phyloP scores from a whole-genome alignment of 306 rosid species.

The Cajanus cajan region DNA sequence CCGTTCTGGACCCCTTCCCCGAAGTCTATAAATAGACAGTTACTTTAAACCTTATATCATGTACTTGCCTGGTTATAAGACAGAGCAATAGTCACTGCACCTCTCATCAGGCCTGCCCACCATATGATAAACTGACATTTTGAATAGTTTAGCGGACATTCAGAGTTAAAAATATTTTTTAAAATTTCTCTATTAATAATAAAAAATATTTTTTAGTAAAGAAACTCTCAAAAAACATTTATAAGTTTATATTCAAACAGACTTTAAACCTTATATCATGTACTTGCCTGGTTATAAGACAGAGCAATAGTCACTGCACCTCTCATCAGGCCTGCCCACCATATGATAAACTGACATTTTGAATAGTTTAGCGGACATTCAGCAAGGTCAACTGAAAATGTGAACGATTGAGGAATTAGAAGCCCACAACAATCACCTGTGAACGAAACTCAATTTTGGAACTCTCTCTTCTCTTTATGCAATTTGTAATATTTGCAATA shows the following conservation, averaged over 20 bases:
- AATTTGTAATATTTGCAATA: slow-evolving; percentile 58
- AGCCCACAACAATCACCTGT: slow-evolving; percentile 49
- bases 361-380: slow-evolving; percentile 28
- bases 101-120: slow-evolving; percentile 97
- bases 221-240: too few relatives aligned
- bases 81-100: slow-evolving; percentile 85
- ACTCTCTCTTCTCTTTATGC: slow-evolving; percentile 40
- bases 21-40: too few relatives aligned
- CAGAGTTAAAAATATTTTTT: too few relatives aligned
- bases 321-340: slow-evolving; percentile 98
- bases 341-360: slow-evolving; percentile 66
- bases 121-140: slow-evolving; percentile 72
- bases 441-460: slow-evolving; percentile 51
- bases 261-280: background rate
- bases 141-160: slow-evolving; percentile 31
- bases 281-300: slow-evolving; percentile 67
- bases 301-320: slow-evolving; percentile 88
- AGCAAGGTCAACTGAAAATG: slow-evolving; percentile 23
- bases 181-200: too few relatives aligned
- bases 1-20: too few relatives aligned
- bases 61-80: slow-evolving; percentile 66
- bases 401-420: background rate
- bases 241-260: too few relatives aligned
- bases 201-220: too few relatives aligned
- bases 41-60: background rate